Conservation (phyloP, 176 grass and related monocot species). For the Bromus sterilis region DNA sequence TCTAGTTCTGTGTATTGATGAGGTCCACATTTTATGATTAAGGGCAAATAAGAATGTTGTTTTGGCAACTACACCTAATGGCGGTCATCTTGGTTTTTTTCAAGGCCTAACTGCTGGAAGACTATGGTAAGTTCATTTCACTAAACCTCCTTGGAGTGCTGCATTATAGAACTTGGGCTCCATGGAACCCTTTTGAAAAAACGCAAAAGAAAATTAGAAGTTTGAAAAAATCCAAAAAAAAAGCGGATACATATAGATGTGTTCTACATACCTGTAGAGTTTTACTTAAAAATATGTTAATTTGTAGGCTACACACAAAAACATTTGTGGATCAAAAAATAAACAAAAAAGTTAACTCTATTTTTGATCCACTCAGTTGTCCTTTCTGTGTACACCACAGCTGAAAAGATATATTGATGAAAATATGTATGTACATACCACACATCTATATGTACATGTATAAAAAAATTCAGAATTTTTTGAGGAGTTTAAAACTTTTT, state of each 20-base stretch:
- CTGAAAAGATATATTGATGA: not conserved
- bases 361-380: not conserved
- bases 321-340: not conserved
- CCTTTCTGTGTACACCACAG: not conserved
- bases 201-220: not conserved
- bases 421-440: not conserved
- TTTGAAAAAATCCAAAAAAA: not conserved
- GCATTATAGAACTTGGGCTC: not conserved
- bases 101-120: constrained; percentile 67
- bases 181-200: not conserved
- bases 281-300: not conserved
- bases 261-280: not conserved
- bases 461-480: not conserved
- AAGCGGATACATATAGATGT: not conserved
- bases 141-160: not conserved
- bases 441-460: not conserved
- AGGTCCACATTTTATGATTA: constrained; percentile 14
- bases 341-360: not conserved
- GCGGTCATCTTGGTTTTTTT: constrained; percentile 88
- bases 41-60: constrained; percentile 88
- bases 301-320: not conserved
- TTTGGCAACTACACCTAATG: constrained; percentile 87
- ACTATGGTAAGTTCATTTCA: constrained; percentile 54
- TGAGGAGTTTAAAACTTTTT: not conserved
- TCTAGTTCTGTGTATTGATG: constrained; percentile 4